Base-by-base conservation (phyloP, 1,284 basidiomycete genomes). In the Boletus mariae region DNA sequence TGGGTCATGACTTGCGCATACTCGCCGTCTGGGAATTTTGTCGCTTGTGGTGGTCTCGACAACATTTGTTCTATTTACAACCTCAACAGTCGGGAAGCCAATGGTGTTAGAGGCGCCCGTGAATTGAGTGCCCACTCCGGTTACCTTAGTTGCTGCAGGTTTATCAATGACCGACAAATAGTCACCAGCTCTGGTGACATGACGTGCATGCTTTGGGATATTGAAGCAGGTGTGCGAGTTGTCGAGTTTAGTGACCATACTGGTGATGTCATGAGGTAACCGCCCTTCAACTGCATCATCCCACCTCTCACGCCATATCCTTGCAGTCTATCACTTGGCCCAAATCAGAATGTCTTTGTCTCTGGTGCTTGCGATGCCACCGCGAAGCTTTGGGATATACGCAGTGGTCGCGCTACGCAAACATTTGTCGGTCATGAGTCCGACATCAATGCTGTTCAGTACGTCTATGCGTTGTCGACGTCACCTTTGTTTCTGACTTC, bases 1-100 rank as follows among this genome's bases (percentile, higher is more conserved):
- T 99, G 97, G 97, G 96, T 99, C 75, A 99, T 99, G 96, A 98
- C 97, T 45, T 99, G 97, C 71, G 96, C 97, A 46, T 99, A 98
- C 74, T 88, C 96, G 13, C 96, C 97, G 6, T 94, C 92, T 23
- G 96, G 96, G 51, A 94, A 92, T 73, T 95, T 90, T 63, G 97
- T 99, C 57, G 97, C 97, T 32, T 99, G 96, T 64, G 96, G 97
- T 74, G 96, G 96, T 73, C 84, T 99, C 52, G 97, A 99, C 79
- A 99, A 99, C 73, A 97, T 98, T 49, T 99, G 96, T 73, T 95
- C 94, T 52, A 95, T 99, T 67, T 99, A 99, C 78, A 94, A 92
- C 71, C 77, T 96, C 58, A 85, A 91, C 66, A 86, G 81, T 63
- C 88, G 84, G 61, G 81, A 85, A 57, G 76, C 76, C 58, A 86